These are phyloP conservation scores for Boletus speciosus DNA, from an alignment of 768 basidiomycete species.

Conservation along the genomic window DNA sequence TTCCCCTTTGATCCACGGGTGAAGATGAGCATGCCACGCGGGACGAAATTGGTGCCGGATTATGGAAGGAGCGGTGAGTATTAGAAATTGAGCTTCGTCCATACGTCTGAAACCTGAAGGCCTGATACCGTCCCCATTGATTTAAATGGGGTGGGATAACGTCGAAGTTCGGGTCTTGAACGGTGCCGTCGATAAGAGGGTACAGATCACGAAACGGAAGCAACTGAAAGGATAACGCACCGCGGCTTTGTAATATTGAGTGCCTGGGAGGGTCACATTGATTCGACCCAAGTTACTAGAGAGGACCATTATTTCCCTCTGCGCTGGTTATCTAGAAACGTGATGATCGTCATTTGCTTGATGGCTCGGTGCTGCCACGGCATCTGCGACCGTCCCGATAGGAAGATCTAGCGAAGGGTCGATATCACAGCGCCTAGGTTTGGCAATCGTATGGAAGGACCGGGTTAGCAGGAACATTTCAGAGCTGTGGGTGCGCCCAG, in stretches of 20 bases:
- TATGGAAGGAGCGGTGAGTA: not conserved
- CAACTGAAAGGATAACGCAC: not conserved
- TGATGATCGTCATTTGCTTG: not conserved
- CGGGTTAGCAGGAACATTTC: not conserved
- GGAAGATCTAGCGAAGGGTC: not conserved
- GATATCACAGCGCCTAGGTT: not conserved
- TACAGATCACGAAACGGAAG: not conserved
- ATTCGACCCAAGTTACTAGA: not conserved
- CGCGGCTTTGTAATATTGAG: not conserved
- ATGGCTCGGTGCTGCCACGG: not conserved
- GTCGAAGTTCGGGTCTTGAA: not conserved
- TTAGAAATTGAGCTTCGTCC: not conserved
- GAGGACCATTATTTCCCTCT: not conserved
- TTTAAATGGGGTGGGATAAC: not conserved
- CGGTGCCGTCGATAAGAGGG: not conserved
- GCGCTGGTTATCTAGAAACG: not conserved
- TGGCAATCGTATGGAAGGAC: not conserved
- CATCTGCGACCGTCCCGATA: not conserved
- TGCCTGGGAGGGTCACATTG: not conserved
- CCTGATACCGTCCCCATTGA: not conserved
- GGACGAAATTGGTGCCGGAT: not conserved
- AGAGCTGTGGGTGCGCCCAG: not conserved
- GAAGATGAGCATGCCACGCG: not conserved
- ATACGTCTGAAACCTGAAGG: not conserved
- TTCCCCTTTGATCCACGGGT: constrained; percentile 4